Percentiles rank a stretch among this genome's conserved stretches.
Conservation (phyloP, 495 filamentous ascomycete genomes). For the Penicillium crystallinum region DNA sequence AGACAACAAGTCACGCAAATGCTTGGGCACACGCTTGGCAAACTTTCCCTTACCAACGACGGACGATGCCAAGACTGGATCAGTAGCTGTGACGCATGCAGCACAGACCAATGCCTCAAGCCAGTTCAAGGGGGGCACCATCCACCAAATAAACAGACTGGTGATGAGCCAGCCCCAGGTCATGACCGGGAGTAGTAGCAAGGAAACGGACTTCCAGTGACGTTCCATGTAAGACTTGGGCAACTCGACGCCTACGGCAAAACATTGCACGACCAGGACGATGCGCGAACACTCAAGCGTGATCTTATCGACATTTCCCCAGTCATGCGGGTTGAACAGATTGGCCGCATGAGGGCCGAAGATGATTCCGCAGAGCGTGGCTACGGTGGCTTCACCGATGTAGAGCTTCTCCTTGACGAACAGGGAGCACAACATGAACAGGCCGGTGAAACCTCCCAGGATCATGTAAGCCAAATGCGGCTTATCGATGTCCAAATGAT, state of each 20-base stretch:
- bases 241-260: conserved; percentile 97
- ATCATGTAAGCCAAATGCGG: conserved; percentile 98
- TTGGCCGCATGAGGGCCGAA: conserved; percentile 94
- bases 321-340: conserved; percentile 75
- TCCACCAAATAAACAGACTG: conserved; percentile 95
- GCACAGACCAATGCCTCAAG: conserved; percentile 80
- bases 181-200: conserved; percentile 94
- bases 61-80: conserved; percentile 94
- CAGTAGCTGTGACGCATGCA: conserved; percentile 95
- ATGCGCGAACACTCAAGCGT: conserved; percentile 96
- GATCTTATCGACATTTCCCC: conserved; percentile 93
- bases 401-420: conserved; percentile 98
- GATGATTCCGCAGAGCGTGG: conserved; percentile 92
- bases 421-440: conserved; percentile 98
- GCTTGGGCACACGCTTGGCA: conserved; percentile 93
- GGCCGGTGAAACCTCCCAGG: conserved; percentile 90
- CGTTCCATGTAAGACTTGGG: conserved; percentile 96
- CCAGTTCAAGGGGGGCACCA: conserved; percentile 78
- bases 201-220: conserved; percentile 90
- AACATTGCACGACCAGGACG: conserved; percentile 98
- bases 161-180: conserved; percentile 94
- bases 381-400: conserved; percentile 97
- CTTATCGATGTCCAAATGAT: conserved; percentile 86
- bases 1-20: conserved; percentile 90
- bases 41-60: conserved; percentile 99